Conservation (phyloP, 371 early-diverging fungal genomes). For the Actinomucor elegans region DNA sequence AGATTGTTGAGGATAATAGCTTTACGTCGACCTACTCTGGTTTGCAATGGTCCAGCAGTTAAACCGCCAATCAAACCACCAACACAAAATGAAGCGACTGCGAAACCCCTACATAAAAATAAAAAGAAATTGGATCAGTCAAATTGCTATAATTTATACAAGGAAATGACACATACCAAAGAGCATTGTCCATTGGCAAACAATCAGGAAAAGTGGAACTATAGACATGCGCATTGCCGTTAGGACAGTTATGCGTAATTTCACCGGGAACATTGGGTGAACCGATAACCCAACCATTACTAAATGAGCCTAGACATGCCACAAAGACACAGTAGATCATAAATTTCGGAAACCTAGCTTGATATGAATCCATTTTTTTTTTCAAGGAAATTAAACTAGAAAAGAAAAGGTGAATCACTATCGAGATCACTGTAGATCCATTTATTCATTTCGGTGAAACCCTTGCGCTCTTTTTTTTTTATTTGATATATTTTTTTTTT, state of each 20-base stretch:
- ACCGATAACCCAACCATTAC: conserved; percentile 48
- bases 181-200: conserved; percentile 28
- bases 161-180: conserved; percentile 16
- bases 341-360: conserved; percentile 35
- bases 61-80: conserved; percentile 77
- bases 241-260: conserved; percentile 28
- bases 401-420: background rate
- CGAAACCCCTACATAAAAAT: conserved; percentile 57
- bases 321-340: conserved; percentile 45
- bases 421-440: no score
- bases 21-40: conserved; percentile 62
- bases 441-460: no score
- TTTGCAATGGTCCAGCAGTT: conserved; percentile 56
- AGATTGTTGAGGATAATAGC: conserved; percentile 62
- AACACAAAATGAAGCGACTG: conserved; percentile 63
- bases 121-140: conserved; percentile 8
- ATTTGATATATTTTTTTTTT: no score
- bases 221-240: conserved; percentile 10
- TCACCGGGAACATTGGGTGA: conserved; percentile 49
- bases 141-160: background rate
- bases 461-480: no score
- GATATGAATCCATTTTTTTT: conserved; percentile 42
- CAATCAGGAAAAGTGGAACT: conserved; percentile 32
- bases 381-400: background rate
- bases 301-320: conserved; percentile 38